Conservation (phyloP, 2,329 filamentous ascomycete genomes). For the Talaromyces sp. region DNA sequence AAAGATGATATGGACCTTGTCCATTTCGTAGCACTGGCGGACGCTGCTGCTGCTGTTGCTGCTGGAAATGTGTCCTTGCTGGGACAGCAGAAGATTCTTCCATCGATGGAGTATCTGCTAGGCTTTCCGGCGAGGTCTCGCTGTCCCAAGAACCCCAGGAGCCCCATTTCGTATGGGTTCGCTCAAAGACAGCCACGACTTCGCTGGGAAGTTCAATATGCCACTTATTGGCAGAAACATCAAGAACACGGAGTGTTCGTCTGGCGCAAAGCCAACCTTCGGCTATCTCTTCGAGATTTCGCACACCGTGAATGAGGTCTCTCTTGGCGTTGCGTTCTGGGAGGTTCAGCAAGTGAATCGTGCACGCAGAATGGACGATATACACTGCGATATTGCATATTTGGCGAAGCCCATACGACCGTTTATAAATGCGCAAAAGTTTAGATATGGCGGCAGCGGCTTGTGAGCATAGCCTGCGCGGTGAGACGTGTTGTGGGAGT, state of each 20-base stretch:
- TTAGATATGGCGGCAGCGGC: slow-evolving; percentile 89
- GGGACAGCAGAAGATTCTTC: background rate
- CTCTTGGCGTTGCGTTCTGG: slow-evolving; percentile 86
- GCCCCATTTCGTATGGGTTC: slow-evolving; percentile 76
- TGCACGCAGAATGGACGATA: slow-evolving; percentile 89
- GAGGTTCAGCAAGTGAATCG: slow-evolving; percentile 87
- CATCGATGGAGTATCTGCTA: background rate
- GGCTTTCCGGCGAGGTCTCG: slow-evolving; percentile 22
- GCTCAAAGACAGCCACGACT: slow-evolving; percentile 67
- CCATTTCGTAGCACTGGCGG: slow-evolving; percentile 12
- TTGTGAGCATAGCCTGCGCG: slow-evolving; percentile 83
- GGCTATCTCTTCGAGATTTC: slow-evolving; percentile 90
- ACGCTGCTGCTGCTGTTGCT: slow-evolving; percentile 2
- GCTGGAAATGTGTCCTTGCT: background rate
- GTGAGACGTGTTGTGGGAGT: slow-evolving; percentile 79
- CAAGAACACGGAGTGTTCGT: slow-evolving; percentile 77
- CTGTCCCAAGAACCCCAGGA: slow-evolving; percentile 52
- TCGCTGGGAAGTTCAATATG: slow-evolving; percentile 81
- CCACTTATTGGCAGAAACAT: slow-evolving; percentile 83
- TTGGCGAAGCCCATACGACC: slow-evolving; percentile 81
- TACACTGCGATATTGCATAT: slow-evolving; percentile 97
- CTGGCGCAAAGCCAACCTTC: slow-evolving; percentile 91
- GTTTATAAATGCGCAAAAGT: slow-evolving; percentile 89
- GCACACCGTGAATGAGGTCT: slow-evolving; percentile 85
- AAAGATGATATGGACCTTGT: slow-evolving; percentile 9